Conservation (phyloP, 116 monocot genomes). For the Phalaenopsis hybrid region DNA sequence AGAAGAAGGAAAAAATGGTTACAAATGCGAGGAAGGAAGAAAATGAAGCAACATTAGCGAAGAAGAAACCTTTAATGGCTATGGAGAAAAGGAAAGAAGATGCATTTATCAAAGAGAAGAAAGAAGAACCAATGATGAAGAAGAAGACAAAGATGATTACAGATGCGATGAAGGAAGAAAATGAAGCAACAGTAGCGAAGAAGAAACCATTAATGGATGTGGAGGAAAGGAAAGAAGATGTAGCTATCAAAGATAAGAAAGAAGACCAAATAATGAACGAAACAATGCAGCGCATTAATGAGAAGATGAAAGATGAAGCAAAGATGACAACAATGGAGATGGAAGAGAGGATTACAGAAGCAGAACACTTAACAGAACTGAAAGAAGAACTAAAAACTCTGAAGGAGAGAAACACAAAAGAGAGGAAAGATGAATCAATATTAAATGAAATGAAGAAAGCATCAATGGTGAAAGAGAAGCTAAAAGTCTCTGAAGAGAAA, state of each 20-base stretch:
- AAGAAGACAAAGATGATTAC: neutral
- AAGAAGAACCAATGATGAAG: neutral
- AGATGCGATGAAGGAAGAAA: neutral
- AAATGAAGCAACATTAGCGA: no score
- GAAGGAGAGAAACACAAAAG: neutral
- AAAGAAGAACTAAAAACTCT: neutral
- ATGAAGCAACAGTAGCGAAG: neutral
- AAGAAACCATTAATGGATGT: neutral
- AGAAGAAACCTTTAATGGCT: neutral
- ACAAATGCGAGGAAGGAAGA: neutral
- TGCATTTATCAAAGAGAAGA: no score
- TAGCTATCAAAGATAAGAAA: neutral
- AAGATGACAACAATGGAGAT: neutral
- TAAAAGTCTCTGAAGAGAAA: neutral
- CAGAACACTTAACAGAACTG: neutral
- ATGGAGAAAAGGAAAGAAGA: neutral
- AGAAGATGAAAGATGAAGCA: constrained; percentile 4
- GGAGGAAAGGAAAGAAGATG: neutral
- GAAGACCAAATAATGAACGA: neutral
- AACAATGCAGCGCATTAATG: neutral
- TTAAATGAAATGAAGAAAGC: neutral
- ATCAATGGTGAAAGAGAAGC: neutral
- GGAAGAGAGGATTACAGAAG: neutral
- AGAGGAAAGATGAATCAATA: neutral
- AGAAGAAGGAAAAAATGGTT: neutral